Conservation (phyloP, 2,329 filamentous ascomycete species). For the Aureobasidium subglaciale region DNA sequence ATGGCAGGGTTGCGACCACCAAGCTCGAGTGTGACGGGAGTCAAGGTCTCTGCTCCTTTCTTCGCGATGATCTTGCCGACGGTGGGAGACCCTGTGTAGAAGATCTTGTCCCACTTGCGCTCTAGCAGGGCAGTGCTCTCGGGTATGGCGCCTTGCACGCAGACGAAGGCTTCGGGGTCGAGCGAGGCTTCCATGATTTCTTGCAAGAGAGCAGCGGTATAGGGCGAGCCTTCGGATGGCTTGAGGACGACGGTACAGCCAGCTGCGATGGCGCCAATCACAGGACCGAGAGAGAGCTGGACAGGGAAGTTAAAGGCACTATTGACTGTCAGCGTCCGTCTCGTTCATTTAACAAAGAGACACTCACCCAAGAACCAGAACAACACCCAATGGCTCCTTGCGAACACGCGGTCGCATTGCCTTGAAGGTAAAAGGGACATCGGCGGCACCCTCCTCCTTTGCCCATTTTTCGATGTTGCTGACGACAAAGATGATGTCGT, state of each 20-base stretch:
- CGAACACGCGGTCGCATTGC: slow-evolving; percentile 67
- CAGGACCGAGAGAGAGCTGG: slow-evolving; percentile 67
- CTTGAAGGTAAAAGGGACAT: slow-evolving; percentile 62
- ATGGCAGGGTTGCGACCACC: slow-evolving; percentile 90
- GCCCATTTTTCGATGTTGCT: slow-evolving; percentile 74
- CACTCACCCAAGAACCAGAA: slow-evolving; percentile 71
- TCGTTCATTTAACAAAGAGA: neutral
- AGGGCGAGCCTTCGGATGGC: slow-evolving; percentile 75
- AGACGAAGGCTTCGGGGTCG: slow-evolving; percentile 67
- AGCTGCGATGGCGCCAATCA: slow-evolving; percentile 84
- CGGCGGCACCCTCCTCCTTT: slow-evolving; percentile 68
- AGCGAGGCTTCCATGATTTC: slow-evolving; percentile 69
- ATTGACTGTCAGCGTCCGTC: neutral
- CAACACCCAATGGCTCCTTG: slow-evolving; percentile 79
- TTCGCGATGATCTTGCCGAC: slow-evolving; percentile 59
- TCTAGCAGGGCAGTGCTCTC: slow-evolving; percentile 78
- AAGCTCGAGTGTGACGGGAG: slow-evolving; percentile 81
- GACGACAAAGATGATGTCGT: slow-evolving; percentile 72
- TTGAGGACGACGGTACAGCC: slow-evolving; percentile 88
- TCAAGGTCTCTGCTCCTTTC: slow-evolving; percentile 51
- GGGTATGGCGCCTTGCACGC: slow-evolving; percentile 72
- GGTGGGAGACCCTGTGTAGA: slow-evolving; percentile 76
- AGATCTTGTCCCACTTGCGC: slow-evolving; percentile 95
- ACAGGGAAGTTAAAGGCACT: slow-evolving; percentile 90
- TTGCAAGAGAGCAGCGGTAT: slow-evolving; percentile 70